These are phyloP conservation scores for Wakefieldia striispora DNA, from an alignment of 768 basidiomycete species.

Conservation along the genomic window DNA sequence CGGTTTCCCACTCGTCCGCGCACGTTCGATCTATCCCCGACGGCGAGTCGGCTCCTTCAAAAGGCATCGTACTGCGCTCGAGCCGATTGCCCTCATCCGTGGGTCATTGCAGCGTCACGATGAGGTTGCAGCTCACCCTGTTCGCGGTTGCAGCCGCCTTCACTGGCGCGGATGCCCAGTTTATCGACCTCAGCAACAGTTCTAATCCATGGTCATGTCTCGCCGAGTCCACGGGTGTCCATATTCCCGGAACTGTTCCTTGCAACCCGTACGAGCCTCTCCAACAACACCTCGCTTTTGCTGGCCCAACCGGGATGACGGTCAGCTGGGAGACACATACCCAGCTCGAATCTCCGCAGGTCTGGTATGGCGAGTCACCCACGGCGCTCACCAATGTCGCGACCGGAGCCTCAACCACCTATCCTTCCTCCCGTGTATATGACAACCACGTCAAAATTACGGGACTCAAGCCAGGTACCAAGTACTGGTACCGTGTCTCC, in stretches of 20 bases:
- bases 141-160: slow-evolving; percentile 5
- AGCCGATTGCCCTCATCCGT: background rate
- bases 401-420: slow-evolving; percentile 21
- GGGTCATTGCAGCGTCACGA: background rate
- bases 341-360: slow-evolving; percentile 22
- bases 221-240: slow-evolving; percentile 28
- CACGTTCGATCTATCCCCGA: no score
- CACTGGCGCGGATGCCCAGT: slow-evolving; percentile 14
- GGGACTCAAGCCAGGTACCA: slow-evolving; percentile 20
- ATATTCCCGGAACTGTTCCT: slow-evolving; percentile 26
- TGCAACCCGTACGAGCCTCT: slow-evolving; percentile 30
- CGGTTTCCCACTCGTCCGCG: no score
- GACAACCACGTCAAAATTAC: slow-evolving; percentile 30
- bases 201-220: slow-evolving; percentile 20
- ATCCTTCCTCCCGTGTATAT: slow-evolving; percentile 27
- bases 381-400: slow-evolving; percentile 17
- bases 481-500: slow-evolving; percentile 28
- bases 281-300: slow-evolving; percentile 25
- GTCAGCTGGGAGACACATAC: slow-evolving; percentile 26
- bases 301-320: slow-evolving; percentile 25
- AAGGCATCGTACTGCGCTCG: no score
- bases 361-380: slow-evolving; percentile 25
- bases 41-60: no score
- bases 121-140: slow-evolving; percentile 7
- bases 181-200: slow-evolving; percentile 12